Base-by-base conservation (phyloP, 2,329 filamentous ascomycete genomes). In the Gaeumannomyces sp. region DNA sequence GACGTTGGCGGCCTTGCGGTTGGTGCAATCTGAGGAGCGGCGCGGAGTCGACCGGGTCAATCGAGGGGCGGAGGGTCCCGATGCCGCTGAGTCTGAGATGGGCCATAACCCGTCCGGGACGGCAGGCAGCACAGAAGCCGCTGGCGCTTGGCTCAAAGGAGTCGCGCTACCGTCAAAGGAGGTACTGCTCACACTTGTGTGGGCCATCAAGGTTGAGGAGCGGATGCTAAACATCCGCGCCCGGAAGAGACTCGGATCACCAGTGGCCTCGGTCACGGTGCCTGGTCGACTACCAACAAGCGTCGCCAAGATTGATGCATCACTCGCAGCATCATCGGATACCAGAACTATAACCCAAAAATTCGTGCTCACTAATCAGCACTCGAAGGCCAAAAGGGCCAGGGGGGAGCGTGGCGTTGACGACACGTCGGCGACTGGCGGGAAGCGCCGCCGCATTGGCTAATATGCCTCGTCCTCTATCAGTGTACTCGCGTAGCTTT, bases 1-100 rank as follows among this genome's bases (percentile, higher is more conserved):
- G 87, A 89, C 87, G 85, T 83, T 88, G 85, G 84, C 76, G 83
- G 85, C 83, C 80, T 85, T 89, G 87, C 87, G 86, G 87, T 88
- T 85, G 82, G 84, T 83, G 76, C 86, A 84, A 68, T 72, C 72
- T 86, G 79, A 87, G 77, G 77, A 80, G 79, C 72, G 61, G 22
- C 64, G 75, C 72, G 78, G 82, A 70, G 76, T 69, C 67, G 65
- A 78, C 72, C 78, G 74, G 76, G 79, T 79, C 76, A 64, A 31
- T 28, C 25, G 57, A 45, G 57, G 56, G 38, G 56, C 27, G 57
- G 56, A 64, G 25, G 57, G 57, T 38, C 31, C 28, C 27, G 53
- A 59, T 38, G n/a, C 35, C 28, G 61, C 28, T 45, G 14, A 25
- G 45, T 53, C 45, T 7, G 45, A 53, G 45, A 53, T 53, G 45